Evolutionary conservation across 129 eudicot genomes (phyloP).

Genomic region (Apium graveolens): DNA sequence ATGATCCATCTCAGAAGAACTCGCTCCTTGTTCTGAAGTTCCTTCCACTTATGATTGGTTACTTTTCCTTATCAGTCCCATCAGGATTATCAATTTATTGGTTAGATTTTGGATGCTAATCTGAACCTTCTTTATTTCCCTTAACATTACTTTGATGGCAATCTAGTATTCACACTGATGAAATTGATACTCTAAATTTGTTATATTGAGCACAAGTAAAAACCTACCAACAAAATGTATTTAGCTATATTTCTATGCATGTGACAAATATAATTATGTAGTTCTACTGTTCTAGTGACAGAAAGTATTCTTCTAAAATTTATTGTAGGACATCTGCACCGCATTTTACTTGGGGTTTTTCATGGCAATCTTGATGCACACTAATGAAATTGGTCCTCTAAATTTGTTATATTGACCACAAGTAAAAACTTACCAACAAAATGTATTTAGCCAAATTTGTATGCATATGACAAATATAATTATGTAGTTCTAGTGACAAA

Average conservation of each 20-base stretch:
- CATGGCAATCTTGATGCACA: too few relatives aligned
- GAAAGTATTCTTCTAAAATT: neutral
- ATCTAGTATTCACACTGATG: neutral
- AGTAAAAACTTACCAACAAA: neutral
- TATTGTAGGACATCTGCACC: neutral
- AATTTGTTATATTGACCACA: neutral
- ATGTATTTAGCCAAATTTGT: neutral
- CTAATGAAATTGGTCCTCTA: neutral
- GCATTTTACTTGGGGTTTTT: neutral
- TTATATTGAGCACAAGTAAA: neutral
- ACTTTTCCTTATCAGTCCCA: conserved; percentile 96
- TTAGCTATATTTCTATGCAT: neutral
- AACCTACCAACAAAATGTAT: neutral
- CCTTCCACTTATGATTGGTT: conserved; percentile 97
- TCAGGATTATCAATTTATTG: conserved; percentile 95
- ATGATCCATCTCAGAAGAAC: conserved; percentile 92
- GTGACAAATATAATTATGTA: neutral
- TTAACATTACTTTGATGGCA: neutral
- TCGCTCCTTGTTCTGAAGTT: conserved; percentile 89
- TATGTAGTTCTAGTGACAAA: neutral
- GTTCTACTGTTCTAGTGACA: neutral
- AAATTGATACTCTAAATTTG: neutral
- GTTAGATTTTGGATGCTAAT: conserved; percentile 27
- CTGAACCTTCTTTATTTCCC: neutral
- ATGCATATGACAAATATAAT: neutral